phyloP scores from a whole-genome alignment of 768 basidiomycete genomes.

The Sistotremastrum niveocremeum region DNA sequence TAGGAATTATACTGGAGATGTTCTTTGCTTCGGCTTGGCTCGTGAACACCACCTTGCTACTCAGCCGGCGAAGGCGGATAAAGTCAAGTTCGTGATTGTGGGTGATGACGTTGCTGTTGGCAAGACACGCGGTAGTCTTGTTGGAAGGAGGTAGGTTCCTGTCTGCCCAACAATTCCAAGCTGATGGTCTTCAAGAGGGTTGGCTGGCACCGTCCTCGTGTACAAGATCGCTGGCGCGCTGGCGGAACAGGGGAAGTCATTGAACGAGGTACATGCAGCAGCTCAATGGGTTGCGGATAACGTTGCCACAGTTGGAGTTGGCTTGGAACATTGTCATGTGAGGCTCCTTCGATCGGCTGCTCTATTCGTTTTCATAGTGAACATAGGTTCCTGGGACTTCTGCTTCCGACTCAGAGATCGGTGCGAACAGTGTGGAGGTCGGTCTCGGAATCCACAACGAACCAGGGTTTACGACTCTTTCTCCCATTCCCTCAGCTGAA shows the following conservation, averaged over 20 bases:
- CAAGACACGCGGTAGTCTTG: constrained; percentile 64
- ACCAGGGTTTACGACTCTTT: constrained; percentile 52
- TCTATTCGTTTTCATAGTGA: neutral
- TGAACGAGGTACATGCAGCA: constrained; percentile 53
- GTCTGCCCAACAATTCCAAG: neutral
- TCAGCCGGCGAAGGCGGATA: constrained; percentile 52
- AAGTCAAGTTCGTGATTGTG: constrained; percentile 66
- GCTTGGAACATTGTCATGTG: constrained; percentile 84
- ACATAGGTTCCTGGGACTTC: constrained; percentile 68
- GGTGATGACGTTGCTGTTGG: constrained; percentile 88
- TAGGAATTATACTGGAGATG: constrained; percentile 84
- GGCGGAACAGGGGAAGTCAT: constrained; percentile 48
- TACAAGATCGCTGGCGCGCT: constrained; percentile 88
- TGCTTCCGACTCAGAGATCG: constrained; percentile 38
- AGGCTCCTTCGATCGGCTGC: neutral
- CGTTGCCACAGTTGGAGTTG: constrained; percentile 74
- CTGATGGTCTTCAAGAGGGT: constrained; percentile 35
- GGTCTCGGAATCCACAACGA: constrained; percentile 92
- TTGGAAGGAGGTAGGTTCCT: constrained; percentile 53
- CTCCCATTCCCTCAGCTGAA: constrained; percentile 57
- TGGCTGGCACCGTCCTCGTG: constrained; percentile 69
- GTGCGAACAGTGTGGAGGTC: constrained; percentile 62
- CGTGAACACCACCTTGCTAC: constrained; percentile 69
- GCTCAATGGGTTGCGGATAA: constrained; percentile 55
- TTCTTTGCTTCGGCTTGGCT: constrained; percentile 84